phyloP scores from a whole-genome alignment of 495 filamentous ascomycete species.

The Penicillium robsamsonii region DNA sequence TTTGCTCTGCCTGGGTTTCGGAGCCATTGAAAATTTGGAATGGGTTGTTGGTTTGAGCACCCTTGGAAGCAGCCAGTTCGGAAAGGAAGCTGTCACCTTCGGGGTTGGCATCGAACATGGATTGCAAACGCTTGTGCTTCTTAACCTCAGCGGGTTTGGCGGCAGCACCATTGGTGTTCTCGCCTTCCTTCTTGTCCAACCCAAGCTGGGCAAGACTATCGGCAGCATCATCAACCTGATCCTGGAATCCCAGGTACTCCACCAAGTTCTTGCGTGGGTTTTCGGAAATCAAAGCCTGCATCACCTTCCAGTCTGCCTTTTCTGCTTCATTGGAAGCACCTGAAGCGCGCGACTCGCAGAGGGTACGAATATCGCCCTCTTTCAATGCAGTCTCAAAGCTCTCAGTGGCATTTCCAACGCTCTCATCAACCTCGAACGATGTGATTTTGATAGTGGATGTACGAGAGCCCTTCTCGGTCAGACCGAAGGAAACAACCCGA shows the following conservation, averaged over 20 bases:
- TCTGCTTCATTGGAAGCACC: slow-evolving; percentile 80
- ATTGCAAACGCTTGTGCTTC: slow-evolving; percentile 66
- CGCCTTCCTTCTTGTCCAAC: slow-evolving; percentile 37
- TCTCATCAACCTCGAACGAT: slow-evolving; percentile 81
- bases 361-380: slow-evolving; percentile 68
- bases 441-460: slow-evolving; percentile 81
- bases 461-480: slow-evolving; percentile 57
- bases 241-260: slow-evolving; percentile 83
- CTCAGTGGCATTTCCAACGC: slow-evolving; percentile 77
- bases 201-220: slow-evolving; percentile 49
- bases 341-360: slow-evolving; percentile 77
- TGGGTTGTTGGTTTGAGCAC: slow-evolving; percentile 78
- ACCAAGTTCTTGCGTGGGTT: slow-evolving; percentile 78
- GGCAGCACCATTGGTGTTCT: slow-evolving; percentile 49
- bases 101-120: slow-evolving; percentile 76
- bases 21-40: slow-evolving; percentile 80
- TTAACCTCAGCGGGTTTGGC: slow-evolving; percentile 44
- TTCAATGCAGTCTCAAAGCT: slow-evolving; percentile 82
- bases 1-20: slow-evolving; percentile 77
- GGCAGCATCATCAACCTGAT: slow-evolving; percentile 50
- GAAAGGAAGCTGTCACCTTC: slow-evolving; percentile 80
- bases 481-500: slow-evolving; percentile 77
- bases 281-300: slow-evolving; percentile 80
- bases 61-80: slow-evolving; percentile 71
- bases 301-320: slow-evolving; percentile 91